Evolutionary conservation across 257 asterid species (phyloP).

Genomic region (Agastache rugosa): DNA sequence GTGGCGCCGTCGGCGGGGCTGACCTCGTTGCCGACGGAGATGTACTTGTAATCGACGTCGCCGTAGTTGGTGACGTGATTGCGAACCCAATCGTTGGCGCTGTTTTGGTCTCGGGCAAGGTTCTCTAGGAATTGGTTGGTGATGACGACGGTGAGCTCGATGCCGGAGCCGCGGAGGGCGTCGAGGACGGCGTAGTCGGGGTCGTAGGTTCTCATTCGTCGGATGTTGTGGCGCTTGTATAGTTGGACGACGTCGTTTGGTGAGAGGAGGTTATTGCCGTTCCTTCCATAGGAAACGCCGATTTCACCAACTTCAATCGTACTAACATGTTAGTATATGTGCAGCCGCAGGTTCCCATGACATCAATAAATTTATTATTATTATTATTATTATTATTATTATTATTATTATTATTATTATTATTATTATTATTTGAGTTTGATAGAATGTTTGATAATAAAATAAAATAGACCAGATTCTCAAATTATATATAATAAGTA

Average conservation of each 20-base stretch:
- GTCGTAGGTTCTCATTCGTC: constrained; percentile 7
- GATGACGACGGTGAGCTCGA: background rate
- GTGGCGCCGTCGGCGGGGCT: constrained; percentile 13
- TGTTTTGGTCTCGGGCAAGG: background rate
- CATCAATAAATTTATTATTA: too few relatives aligned
- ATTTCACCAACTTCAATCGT: background rate
- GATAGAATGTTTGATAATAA: too few relatives aligned
- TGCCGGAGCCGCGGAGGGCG: constrained; percentile 17
- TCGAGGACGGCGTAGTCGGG: constrained; percentile 3
- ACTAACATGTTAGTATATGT: too few relatives aligned
- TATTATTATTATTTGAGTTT: too few relatives aligned
- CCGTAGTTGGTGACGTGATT: background rate
- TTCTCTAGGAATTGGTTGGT: constrained; percentile 2
- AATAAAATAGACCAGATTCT: too few relatives aligned
- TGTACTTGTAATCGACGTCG: constrained; percentile 8
- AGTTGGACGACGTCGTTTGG: background rate
- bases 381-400: too few relatives aligned
- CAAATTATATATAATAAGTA: too few relatives aligned
- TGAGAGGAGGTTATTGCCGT: constrained; percentile 16
- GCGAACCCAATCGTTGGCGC: constrained; percentile 3
- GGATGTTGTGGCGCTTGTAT: constrained; percentile 17
- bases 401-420: too few relatives aligned
- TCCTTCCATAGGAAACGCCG: constrained; percentile 3
- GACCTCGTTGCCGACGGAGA: constrained; percentile 27
- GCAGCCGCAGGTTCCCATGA: too few relatives aligned